phyloP scores from a whole-genome alignment of 371 early-diverging fungal genomes.

The Choanephora cucurbitarum region DNA sequence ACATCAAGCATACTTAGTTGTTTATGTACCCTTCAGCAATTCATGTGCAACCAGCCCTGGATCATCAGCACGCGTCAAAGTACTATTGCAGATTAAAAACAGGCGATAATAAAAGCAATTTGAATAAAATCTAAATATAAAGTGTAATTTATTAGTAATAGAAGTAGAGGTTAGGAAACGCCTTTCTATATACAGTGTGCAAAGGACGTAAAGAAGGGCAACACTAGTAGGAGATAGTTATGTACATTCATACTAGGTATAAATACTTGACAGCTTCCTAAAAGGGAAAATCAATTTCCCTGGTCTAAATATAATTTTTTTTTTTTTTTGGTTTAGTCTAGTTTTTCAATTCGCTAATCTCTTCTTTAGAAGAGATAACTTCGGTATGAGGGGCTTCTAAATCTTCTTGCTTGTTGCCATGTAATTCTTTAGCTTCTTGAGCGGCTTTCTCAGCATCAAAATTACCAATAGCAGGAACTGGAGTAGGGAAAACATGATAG shows the following conservation, averaged over 20 bases:
- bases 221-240: constrained; percentile 12
- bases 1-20: too few species aligned
- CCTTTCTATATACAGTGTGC: constrained; percentile 26
- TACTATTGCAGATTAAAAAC: too few species aligned
- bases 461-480: constrained; percentile 31
- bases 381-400: constrained; percentile 1
- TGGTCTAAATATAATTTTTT: too few species aligned
- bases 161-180: constrained; percentile 11
- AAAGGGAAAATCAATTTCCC: too few species aligned
- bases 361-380: neutral
- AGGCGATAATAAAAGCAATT: too few species aligned
- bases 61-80: too few species aligned
- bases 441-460: constrained; percentile 21
- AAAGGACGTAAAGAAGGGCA: constrained; percentile 26
- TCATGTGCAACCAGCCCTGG: too few species aligned
- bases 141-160: neutral
- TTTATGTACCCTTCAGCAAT: too few species aligned
- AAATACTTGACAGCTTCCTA: constrained; percentile 6
- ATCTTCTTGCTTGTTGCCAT: constrained; percentile 1
- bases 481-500: constrained; percentile 59
- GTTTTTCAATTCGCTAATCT: neutral
- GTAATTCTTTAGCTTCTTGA: constrained; percentile 18
- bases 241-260: constrained; percentile 6
- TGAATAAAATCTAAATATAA: too few species aligned
- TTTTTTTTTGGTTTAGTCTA: too few species aligned